Evolutionary conservation across 345 rosid genomes (phyloP).

Genomic region (Syzygium oleosum): DNA sequence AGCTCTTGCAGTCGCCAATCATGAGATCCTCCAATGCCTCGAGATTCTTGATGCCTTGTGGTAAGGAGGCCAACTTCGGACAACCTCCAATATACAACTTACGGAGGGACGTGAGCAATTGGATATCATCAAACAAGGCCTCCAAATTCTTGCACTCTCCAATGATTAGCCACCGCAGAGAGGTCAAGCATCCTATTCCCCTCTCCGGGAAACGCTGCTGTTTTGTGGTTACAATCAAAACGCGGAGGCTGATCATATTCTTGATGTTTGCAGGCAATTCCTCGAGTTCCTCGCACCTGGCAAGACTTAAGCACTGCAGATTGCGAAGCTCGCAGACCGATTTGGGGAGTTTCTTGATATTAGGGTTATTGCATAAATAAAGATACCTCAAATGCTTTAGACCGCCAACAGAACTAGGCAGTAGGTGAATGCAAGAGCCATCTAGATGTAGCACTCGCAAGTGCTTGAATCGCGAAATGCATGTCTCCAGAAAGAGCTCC

Average conservation of each 20-base stretch:
- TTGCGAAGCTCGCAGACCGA: slow-evolving; percentile 12
- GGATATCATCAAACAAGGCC: slow-evolving; percentile 3
- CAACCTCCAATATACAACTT: neutral
- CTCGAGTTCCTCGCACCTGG: neutral
- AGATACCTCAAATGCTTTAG: slow-evolving; percentile 20
- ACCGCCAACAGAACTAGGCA: slow-evolving; percentile 1
- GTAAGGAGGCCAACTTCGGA: slow-evolving; percentile 3
- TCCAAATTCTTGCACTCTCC: neutral
- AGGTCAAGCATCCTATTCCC: slow-evolving; percentile 7
- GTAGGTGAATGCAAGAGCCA: neutral
- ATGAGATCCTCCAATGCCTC: neutral
- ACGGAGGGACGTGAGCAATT: slow-evolving; percentile 1
- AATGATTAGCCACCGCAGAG: slow-evolving; percentile 3
- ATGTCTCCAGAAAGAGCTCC: neutral
- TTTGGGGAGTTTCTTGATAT: slow-evolving; percentile 2
- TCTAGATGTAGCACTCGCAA: slow-evolving; percentile 1
- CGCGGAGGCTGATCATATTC: slow-evolving; percentile 7
- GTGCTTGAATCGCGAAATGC: neutral
- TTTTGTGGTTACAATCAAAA: neutral
- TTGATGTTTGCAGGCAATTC: slow-evolving; percentile 4
- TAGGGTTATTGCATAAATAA: neutral
- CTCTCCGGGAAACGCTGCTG: slow-evolving; percentile 3
- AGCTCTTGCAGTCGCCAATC: neutral
- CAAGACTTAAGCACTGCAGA: slow-evolving; percentile 3
- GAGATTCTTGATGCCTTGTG: neutral